Evolutionary conservation across 768 basidiomycete genomes (phyloP).

Genomic region (Collybia sordida): DNA sequence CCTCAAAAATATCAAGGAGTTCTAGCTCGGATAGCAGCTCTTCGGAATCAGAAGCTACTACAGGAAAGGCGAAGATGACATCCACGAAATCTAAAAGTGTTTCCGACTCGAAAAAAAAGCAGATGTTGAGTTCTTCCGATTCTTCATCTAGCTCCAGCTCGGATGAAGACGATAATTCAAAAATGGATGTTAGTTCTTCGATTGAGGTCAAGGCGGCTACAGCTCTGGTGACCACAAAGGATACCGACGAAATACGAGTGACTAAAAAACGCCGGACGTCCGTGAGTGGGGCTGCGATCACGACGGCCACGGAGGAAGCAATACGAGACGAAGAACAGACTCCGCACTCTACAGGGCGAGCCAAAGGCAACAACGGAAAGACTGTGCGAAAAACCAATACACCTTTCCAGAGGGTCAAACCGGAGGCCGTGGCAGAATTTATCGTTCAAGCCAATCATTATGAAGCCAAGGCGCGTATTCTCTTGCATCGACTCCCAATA

Average conservation of each 20-base stretch:
- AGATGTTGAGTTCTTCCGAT: constrained; percentile 5
- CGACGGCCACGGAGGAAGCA: constrained; percentile 38
- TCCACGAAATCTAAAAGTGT: no score
- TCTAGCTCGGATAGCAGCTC: no score
- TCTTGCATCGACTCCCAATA: not conserved
- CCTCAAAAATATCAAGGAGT: no score
- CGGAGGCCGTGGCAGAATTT: constrained; percentile 46
- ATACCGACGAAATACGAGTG: constrained; percentile 28
- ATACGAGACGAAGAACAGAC: constrained; percentile 9
- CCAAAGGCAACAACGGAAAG: constrained; percentile 28
- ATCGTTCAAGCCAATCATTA: constrained; percentile 71
- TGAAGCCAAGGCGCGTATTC: constrained; percentile 59
- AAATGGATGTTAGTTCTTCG: constrained; percentile 6
- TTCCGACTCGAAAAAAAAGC: not conserved
- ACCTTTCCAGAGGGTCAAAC: constrained; percentile 81
- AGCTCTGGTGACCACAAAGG: constrained; percentile 2
- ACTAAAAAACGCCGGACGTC: constrained; percentile 64
- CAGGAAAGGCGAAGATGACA: no score
- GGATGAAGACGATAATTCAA: not conserved
- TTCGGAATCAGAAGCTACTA: no score
- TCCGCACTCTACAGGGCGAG: constrained; percentile 11
- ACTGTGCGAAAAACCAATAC: constrained; percentile 44
- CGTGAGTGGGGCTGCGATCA: constrained; percentile 47
- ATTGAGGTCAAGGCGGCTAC: constrained; percentile 2
- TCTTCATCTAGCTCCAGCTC: constrained; percentile 12